Percentiles rank a stretch among this genome's conserved stretches.
phyloP scores from a whole-genome alignment of 805 yeast species.

The Ogataea paraovalis region DNA sequence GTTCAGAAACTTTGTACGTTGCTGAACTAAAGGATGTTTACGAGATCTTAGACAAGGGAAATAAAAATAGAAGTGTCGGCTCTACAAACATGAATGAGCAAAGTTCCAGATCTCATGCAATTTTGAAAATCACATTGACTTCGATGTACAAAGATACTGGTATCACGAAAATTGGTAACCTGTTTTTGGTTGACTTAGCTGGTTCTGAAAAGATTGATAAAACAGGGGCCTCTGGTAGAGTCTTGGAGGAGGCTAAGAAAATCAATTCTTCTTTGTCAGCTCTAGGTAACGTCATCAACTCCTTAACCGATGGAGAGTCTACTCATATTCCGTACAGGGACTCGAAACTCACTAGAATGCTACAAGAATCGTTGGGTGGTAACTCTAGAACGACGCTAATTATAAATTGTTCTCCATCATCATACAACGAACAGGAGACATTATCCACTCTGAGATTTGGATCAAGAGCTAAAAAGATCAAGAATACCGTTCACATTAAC shows the following conservation, averaged over 20 bases:
- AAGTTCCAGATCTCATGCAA: conserved; percentile 78
- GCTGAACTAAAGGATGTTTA: conserved; percentile 55
- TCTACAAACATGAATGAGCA: conserved; percentile 68
- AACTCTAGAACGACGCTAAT: conserved; percentile 74
- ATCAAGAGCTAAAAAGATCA: conserved; percentile 61
- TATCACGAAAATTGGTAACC: conserved; percentile 54
- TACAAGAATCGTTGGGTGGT: conserved; percentile 80
- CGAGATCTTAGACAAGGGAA: conserved; percentile 55
- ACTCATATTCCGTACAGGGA: conserved; percentile 73
- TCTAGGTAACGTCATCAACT: conserved; percentile 75
- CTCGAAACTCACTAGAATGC: conserved; percentile 70
- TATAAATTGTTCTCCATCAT: conserved; percentile 67
- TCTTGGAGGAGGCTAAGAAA: conserved; percentile 78
- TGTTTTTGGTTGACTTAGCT: conserved; percentile 79
- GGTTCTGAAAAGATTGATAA: conserved; percentile 80
- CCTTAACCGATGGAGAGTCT: conserved; percentile 65
- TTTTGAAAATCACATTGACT: conserved; percentile 63
- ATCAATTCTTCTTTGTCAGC: conserved; percentile 76
- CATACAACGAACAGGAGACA: conserved; percentile 56
- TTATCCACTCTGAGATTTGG: conserved; percentile 73
- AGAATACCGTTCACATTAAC: conserved; percentile 62
- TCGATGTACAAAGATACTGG: conserved; percentile 57
- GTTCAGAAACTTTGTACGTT: conserved; percentile 61
- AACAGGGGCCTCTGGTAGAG: conserved; percentile 72
- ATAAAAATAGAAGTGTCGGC: conserved; percentile 49